Base-by-base conservation (phyloP, 345 rosid genomes). In the Eucalyptus sp. region DNA sequence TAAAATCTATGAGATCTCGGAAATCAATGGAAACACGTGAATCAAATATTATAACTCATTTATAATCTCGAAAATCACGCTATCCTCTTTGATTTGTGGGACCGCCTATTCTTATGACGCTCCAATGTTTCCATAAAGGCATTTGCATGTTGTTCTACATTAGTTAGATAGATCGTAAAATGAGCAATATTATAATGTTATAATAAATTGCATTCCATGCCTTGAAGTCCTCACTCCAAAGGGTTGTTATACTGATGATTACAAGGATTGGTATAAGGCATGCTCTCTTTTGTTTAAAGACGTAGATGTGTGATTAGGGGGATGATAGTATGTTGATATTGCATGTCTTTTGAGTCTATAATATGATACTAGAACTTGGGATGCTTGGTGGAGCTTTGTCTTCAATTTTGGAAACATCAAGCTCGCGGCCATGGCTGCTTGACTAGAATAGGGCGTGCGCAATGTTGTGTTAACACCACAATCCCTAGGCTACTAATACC, bases 401-500 rank as follows among this genome's bases (percentile, higher is more conserved):
- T 71, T 20, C 8, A 71, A 71, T 37, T 71, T 71, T 71, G 43
- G 81, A 71, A 37, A 71, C 44, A 2, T 71, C 4, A 20, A 20
- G 25, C 58, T 52, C 2, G 1, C 25, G 13, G 62, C 6, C 62
- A 56, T 56, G 62, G 13, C 62, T 0, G 62, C 3, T 56, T 56
- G 29, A 56, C 62, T 22, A 56, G 62, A 56, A 24, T 0, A 10
- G 29, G 62, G 62, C 13, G 62, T 9, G 27, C 29, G 62, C 3
- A 56, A 1, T 56, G 62, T 24, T 0, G 27, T 0, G 13, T 24
- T 24, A 4, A 56, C 24, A 33, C 24, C 80, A 31, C 13, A 33
- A 8, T 33, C 18, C 1, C 68, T 27, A 29, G 33, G 8, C 9
- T 29, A 64, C 13, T 31, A 64, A 3, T n/a, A 2, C 18, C 33